phyloP scores from a whole-genome alignment of 2,329 filamentous ascomycete species.

The Fusarium armeniacum region DNA sequence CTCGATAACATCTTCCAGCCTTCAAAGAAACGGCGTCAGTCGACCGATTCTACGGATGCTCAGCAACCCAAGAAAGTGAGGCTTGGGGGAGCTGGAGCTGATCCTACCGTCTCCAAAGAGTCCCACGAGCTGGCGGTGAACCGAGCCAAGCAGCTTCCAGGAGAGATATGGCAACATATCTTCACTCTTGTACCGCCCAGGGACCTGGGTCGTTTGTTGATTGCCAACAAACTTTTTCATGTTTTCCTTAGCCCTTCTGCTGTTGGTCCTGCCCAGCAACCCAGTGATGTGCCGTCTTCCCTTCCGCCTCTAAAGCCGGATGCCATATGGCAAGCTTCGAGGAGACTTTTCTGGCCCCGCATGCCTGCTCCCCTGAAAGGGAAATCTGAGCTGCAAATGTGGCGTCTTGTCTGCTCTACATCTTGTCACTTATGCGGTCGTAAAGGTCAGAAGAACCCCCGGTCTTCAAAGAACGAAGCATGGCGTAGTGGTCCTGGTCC shows the following conservation, averaged over 20 bases:
- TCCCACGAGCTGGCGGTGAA: conserved; percentile 29
- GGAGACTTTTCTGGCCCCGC: conserved; percentile 73
- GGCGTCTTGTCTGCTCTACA: conserved; percentile 74
- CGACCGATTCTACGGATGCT: conserved; percentile 15
- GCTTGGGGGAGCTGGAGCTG: conserved; percentile 32
- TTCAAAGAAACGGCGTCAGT: conserved; percentile 44
- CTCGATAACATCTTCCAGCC: conserved; percentile 23
- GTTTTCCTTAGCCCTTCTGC: conserved; percentile 66
- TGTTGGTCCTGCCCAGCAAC: conserved; percentile 44
- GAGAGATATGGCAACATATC: conserved; percentile 77
- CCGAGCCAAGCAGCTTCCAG: conserved; percentile 60
- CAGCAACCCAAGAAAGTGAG: conserved; percentile 45
- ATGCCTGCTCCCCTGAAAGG: conserved; percentile 77
- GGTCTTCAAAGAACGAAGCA: conserved; percentile 53
- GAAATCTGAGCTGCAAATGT: conserved; percentile 81
- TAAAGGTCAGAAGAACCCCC: conserved; percentile 40
- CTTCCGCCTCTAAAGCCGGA: conserved; percentile 67
- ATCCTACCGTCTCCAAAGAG: conserved; percentile 22
- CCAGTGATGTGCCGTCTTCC: conserved; percentile 44
- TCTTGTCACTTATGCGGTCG: conserved; percentile 78
- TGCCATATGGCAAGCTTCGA: conserved; percentile 78
- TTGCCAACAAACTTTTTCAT: conserved; percentile 77
- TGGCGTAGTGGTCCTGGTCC: conserved; percentile 74
- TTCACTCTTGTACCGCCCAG: conserved; percentile 76
- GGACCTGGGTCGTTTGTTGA: conserved; percentile 74